These are phyloP conservation scores for Oenanthe javanica DNA, from an alignment of 140 eudicot species.

Conservation along the genomic window DNA sequence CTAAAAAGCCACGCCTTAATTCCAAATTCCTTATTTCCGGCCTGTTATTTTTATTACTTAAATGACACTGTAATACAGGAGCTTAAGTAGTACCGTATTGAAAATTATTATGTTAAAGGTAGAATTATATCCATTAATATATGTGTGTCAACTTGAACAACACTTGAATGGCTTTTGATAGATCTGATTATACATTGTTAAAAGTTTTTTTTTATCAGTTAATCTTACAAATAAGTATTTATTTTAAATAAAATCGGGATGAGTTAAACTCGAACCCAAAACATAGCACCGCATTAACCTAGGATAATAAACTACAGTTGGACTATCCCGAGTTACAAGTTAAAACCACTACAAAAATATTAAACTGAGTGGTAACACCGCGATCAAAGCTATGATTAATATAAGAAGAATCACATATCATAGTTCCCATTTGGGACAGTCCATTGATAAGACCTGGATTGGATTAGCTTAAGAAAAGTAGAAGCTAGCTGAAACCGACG, in stretches of 20 bases:
- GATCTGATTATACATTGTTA: background rate
- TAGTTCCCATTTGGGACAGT: background rate
- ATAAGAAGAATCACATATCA: background rate
- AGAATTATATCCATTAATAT: background rate
- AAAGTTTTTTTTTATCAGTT: background rate
- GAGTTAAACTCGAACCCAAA: too few species aligned
- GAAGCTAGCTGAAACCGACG: background rate
- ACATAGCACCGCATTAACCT: too few species aligned
- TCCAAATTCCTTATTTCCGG: background rate
- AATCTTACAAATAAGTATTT: too few species aligned
- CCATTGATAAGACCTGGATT: background rate
- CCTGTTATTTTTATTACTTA: background rate
- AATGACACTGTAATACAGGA: background rate
- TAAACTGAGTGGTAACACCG: background rate
- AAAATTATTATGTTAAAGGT: too few species aligned
- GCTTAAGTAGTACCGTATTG: background rate
- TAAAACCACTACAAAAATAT: background rate
- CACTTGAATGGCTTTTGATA: background rate
- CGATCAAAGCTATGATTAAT: background rate
- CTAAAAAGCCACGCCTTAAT: background rate
- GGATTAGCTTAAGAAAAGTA: background rate
- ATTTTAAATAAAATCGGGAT: too few species aligned
- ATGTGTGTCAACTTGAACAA: background rate
- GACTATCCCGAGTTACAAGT: too few species aligned
- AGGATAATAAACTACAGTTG: too few species aligned